phyloP scores from a whole-genome alignment of 1,284 basidiomycete species.

The Naganishia sp. region DNA sequence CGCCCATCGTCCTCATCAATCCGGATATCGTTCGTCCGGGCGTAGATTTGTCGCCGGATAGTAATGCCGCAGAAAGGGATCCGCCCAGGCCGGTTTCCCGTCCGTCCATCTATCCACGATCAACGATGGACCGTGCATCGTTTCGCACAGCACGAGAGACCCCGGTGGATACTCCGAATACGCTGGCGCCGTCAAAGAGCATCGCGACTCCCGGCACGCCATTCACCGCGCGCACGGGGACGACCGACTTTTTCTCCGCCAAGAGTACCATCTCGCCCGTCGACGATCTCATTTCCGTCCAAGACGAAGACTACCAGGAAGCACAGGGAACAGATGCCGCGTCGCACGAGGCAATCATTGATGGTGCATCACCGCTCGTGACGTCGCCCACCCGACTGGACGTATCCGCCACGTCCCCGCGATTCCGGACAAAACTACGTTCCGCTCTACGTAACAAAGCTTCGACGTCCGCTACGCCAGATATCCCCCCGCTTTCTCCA shows the following conservation, averaged over 20 bases:
- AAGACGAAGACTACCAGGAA: not conserved
- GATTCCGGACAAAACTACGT: constrained; percentile 5
- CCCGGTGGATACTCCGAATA: not conserved
- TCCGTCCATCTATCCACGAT: constrained; percentile 15
- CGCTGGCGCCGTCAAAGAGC: no score
- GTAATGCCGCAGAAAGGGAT: not conserved
- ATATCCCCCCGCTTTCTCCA: not conserved
- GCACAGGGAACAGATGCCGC: not conserved
- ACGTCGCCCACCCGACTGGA: not conserved
- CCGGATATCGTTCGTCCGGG: not conserved
- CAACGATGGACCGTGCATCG: constrained; percentile 9
- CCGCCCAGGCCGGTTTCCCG: constrained; percentile 8
- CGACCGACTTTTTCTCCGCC: constrained; percentile 24
- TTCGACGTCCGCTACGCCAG: not conserved
- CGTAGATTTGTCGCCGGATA: no score
- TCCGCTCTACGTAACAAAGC: constrained; percentile 4
- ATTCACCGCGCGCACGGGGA: not conserved
- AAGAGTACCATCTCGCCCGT: constrained; percentile 9
- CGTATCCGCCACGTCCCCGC: not conserved
- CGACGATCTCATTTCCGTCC: not conserved
- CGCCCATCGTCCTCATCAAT: constrained; percentile 11
- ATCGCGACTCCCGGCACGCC: constrained; percentile 2
- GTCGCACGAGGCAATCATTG: not conserved
- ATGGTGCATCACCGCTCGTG: not conserved
- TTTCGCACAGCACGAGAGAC: constrained; percentile 21